Conservation (phyloP, 371 early-diverging fungal species). For the Mortierella sp. region DNA sequence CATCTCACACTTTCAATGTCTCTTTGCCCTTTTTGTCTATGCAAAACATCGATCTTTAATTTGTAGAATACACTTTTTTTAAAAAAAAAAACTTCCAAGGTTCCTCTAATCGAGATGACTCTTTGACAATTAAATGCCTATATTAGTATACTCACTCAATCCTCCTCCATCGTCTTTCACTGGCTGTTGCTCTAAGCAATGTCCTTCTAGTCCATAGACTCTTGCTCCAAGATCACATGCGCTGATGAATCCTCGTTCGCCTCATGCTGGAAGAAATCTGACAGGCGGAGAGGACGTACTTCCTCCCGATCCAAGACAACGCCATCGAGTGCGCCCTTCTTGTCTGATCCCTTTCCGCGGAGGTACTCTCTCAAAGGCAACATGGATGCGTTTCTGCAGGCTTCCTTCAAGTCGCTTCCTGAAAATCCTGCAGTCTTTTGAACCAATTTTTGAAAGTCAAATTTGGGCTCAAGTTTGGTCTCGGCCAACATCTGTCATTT, state of each 20-base stretch:
- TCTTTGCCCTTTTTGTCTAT: neutral
- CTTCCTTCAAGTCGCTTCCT: conserved; percentile 95
- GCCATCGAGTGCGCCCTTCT: conserved; percentile 39
- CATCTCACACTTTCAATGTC: no score
- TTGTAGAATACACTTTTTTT: no score
- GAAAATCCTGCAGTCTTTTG: conserved; percentile 88
- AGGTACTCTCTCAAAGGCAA: conserved; percentile 94
- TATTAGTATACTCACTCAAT: neutral
- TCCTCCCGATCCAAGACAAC: conserved; percentile 56
- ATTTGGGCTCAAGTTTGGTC: conserved; percentile 75
- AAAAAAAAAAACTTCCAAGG: no score
- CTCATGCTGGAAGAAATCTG: conserved; percentile 73
- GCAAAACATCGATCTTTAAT: no score
- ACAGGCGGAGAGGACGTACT: conserved; percentile 69
- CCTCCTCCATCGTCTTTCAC: neutral
- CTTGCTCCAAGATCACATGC: conserved; percentile 56
- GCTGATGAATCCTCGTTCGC: conserved; percentile 53
- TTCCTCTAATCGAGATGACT: no score
- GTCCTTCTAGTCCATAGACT: conserved; percentile 33
- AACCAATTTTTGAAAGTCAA: conserved; percentile 84
- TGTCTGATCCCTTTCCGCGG: conserved; percentile 60
- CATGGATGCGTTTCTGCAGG: conserved; percentile 97
- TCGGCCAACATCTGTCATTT: conserved; percentile 76
- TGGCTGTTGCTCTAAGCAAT: neutral
- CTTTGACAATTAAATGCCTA: no score